Base-by-base conservation (phyloP, 2,329 filamentous ascomycete genomes). In the Colletotrichum tofieldiae region DNA sequence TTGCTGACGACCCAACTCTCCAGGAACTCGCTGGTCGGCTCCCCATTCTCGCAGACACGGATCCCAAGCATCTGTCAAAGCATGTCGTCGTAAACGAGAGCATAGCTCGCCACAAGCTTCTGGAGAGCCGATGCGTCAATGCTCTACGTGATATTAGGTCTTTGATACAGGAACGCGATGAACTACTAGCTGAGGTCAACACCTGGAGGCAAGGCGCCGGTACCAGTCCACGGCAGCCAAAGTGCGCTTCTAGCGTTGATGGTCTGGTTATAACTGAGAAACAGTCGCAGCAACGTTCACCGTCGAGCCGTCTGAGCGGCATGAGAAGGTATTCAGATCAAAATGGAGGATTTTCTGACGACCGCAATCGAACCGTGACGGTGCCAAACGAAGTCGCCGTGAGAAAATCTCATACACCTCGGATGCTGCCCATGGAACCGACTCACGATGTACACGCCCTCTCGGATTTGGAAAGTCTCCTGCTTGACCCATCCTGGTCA, bases 21-120 rank as follows among this genome's bases (percentile, higher is more conserved):
- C 64, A 84, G 82, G 77, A 79, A 45, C 77, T 84, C 23, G 82
- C 82, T 3, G 70, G 76, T 61, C 77, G 81, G 29, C 77, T 84
- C 12, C 82, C 82, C 4, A 73, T 78, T 7, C 76, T 83, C 5
- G 73, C 77, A 29, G 77, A 78, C 16, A 79, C 77, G 1, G 81
- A 84, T 26, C 77, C 81, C 23, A 78, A 78, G 45, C 79, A 81
- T 18, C 78, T 84, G 0, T 84, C 82, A 2, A 84, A 84, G 65
- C 82, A 84, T 51, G 77, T 83, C 23, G 81, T 84, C 20, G 73
- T 83, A 18, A 78, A 82, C 29, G 79, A 82, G 71, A 79, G 79
- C 65, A 82, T 83, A 65, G 62, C 78, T 4, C 77, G 79, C 20
- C 77, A 80, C 67, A 74, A 75, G 43, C 61, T 75, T 12, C 75